Evolutionary conservation across 257 asterid genomes (phyloP).

Genomic region (Rhazya stricta): DNA sequence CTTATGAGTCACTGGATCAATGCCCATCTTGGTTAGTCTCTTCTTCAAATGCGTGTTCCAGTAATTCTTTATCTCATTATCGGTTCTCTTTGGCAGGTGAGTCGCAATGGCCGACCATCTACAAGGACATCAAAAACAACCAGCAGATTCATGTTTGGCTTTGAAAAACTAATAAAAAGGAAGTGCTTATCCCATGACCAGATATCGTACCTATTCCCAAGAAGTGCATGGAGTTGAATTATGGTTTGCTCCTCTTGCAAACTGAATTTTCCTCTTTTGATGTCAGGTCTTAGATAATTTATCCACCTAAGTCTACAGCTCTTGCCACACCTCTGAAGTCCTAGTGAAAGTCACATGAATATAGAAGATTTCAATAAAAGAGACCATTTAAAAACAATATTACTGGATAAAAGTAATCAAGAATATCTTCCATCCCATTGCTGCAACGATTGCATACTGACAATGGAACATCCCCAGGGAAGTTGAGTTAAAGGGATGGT

Average conservation of each 20-base stretch:
- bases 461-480: too few species aligned
- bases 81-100: constrained; percentile 66
- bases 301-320: constrained; percentile 33
- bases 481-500: neutral
- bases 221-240: constrained; percentile 36
- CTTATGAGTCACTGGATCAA: constrained; percentile 77
- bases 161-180: neutral
- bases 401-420: too few species aligned
- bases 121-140: neutral
- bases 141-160: too few species aligned
- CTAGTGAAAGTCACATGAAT: neutral
- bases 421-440: too few species aligned
- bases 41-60: constrained; percentile 81
- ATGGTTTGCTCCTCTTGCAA: constrained; percentile 29
- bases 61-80: constrained; percentile 66
- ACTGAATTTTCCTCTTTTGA: constrained; percentile 27
- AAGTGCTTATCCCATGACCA: neutral
- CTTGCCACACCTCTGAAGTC: constrained; percentile 29
- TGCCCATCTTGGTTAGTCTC: constrained; percentile 65
- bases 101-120: constrained; percentile 91
- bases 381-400: neutral
- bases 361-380: neutral
- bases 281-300: constrained; percentile 27
- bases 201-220: constrained; percentile 30
- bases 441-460: too few species aligned